Evolutionary conservation across 2,329 filamentous ascomycete species (phyloP), one percentile per base, ranked within the genome.

Genomic region (Microsporum audouinii): DNA sequence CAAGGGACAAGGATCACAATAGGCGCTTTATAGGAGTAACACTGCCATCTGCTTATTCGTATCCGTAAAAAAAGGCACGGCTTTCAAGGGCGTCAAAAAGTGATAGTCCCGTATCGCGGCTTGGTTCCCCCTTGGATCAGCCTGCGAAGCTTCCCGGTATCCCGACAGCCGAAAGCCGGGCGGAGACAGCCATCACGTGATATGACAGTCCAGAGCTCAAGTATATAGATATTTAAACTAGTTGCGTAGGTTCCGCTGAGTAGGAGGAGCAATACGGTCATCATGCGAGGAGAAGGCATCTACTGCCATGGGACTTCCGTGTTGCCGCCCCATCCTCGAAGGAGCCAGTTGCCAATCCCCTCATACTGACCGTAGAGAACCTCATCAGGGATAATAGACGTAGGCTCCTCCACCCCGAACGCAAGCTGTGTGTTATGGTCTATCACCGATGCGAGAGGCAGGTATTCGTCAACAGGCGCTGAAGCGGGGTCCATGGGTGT

Each of bases 301-400:
- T 57, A 56, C 10, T 41, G 70, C 4, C 62, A 66, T 33, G 71
- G 68, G 14, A 67, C 67, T 27, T 70, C 66, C 0, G 65, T 62
- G 65, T 67, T 73, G 45, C 67, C 67, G 45, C 69, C 66, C 60
- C 67, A 63, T 10, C 69, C 67, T 36, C 65, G 65, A n/a, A 70
- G 61, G 1, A 70, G 64, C 69, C 68, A 70, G 45, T 69, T 67
- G 5, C 69, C 69, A 60, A 70, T 70, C 1, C 69, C 69, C 51
- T 68, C 66, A 29, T 70, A 70, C 59, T 69, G 67, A 41, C 64
- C 61, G 41, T 66, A 64, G 31, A 68, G 63, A 41, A 66, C 61
- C 6, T 67, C 65, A 36, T 65, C 63, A 7, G 62, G 41, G 7
- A 66, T 59, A 5, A 64, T 63, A 2, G 56, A 61, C 38, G 63